A percentile compares a stretch with the other conserved stretches of the same genome.
Conservation (phyloP, 2,329 filamentous ascomycete genomes). For the Rachicladosporium sp. region DNA sequence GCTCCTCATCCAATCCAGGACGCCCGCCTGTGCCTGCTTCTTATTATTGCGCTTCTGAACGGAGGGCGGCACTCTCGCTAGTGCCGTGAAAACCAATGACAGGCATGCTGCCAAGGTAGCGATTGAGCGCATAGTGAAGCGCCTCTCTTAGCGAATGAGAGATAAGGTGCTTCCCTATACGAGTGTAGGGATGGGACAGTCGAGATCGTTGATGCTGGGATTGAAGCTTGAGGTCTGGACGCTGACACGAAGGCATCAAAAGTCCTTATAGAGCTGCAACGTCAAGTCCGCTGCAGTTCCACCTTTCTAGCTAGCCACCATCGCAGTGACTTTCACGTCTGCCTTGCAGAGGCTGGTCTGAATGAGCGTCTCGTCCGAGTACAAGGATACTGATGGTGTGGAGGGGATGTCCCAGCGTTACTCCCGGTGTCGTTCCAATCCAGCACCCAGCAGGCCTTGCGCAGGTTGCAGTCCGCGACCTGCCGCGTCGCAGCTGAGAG, state of each 20-base stretch:
- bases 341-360: slow-evolving; percentile 20
- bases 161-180: neutral
- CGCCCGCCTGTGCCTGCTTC: slow-evolving; percentile 4
- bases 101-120: slow-evolving; percentile 18
- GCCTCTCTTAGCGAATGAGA: slow-evolving; percentile 13
- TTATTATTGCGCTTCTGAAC: slow-evolving; percentile 10
- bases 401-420: neutral
- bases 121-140: slow-evolving; percentile 16
- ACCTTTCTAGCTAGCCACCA: slow-evolving; percentile 10
- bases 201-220: slow-evolving; percentile 2
- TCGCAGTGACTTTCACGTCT: slow-evolving; percentile 7
- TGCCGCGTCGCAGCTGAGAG: slow-evolving; percentile 7
- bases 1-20: slow-evolving; percentile 13
- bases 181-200: neutral
- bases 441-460: neutral
- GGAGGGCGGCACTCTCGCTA: no score
- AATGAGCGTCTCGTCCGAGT: slow-evolving; percentile 8
- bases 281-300: slow-evolving; percentile 3
- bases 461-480: slow-evolving; percentile 4
- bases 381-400: neutral
- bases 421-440: neutral
- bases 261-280: slow-evolving; percentile 12
- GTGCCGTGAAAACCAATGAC: slow-evolving; percentile 11
- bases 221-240: slow-evolving; percentile 2
- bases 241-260: neutral